Percentiles rank a stretch among this genome's conserved stretches.
phyloP scores from a whole-genome alignment of 2,329 filamentous ascomycete genomes.

The Epichloe coenophiala region DNA sequence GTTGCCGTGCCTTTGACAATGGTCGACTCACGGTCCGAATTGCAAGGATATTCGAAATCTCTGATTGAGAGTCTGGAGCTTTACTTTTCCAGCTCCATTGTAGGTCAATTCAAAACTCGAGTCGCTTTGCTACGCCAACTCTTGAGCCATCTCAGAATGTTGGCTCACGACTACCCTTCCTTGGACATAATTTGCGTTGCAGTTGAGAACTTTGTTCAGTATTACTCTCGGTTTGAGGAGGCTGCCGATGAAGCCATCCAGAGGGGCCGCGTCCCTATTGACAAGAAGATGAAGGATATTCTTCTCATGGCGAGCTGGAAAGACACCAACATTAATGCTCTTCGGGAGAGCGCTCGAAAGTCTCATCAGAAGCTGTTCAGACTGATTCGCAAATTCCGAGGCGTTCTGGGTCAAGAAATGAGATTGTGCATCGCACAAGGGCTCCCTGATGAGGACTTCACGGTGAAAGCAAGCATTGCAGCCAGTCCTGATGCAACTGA shows the following conservation, averaged over 20 bases:
- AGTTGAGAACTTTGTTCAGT: constrained; percentile 62
- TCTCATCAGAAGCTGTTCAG: constrained; percentile 90
- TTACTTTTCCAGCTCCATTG: constrained; percentile 66
- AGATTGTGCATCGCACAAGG: constrained; percentile 47
- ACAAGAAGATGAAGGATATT: constrained; percentile 89
- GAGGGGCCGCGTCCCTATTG: constrained; percentile 58
- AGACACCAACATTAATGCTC: constrained; percentile 83
- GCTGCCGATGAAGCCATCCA: constrained; percentile 50
- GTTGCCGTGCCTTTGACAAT: constrained; percentile 62
- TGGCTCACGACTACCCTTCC: constrained; percentile 43
- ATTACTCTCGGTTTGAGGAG: constrained; percentile 59
- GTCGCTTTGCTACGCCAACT: constrained; percentile 56
- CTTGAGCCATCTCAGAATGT: constrained; percentile 49
- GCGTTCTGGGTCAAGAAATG: constrained; percentile 63
- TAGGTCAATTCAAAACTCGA: constrained; percentile 69
- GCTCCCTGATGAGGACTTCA: constrained; percentile 36
- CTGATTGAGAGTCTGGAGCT: constrained; percentile 63
- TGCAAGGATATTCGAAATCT: constrained; percentile 50
- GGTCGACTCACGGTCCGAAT: constrained; percentile 40
- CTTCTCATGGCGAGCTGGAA: constrained; percentile 93
- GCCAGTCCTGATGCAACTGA: constrained; percentile 1
- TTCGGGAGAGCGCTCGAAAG: constrained; percentile 77
- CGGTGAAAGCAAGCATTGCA: constrained; percentile 1
- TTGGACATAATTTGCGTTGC: constrained; percentile 48
- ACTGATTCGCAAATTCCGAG: constrained; percentile 79